Percentiles rank a stretch among this genome's conserved stretches.
Evolutionary conservation across 2,329 filamentous ascomycete species (phyloP).

Genomic region (Trichoderma sp.): DNA sequence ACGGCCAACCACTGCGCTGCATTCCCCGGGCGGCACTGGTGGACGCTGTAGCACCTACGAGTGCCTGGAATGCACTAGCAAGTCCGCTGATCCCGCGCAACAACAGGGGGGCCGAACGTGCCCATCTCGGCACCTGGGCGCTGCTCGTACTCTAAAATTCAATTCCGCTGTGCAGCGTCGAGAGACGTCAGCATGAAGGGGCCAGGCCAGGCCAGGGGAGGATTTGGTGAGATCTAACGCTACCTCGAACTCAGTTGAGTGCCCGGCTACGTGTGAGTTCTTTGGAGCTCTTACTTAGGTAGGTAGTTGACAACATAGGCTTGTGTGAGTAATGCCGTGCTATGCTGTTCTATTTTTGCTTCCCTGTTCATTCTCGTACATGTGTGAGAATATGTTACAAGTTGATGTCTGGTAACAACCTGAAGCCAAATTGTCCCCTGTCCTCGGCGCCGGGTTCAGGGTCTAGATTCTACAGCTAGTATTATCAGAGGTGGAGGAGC

Average conservation of each 20-base stretch:
- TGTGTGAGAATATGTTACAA: slow-evolving; percentile 2
- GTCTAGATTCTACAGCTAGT: background rate
- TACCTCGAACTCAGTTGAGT: background rate
- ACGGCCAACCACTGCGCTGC: background rate
- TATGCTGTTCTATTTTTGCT: background rate
- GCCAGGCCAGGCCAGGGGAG: background rate
- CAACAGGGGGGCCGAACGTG: background rate
- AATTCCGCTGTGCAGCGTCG: background rate
- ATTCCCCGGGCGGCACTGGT: background rate
- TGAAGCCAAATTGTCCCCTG: background rate
- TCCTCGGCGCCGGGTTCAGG: background rate
- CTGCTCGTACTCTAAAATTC: background rate
- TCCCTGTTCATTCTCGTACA: background rate
- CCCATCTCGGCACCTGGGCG: slow-evolving; percentile 10
- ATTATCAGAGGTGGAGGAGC: background rate
- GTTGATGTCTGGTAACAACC: background rate
- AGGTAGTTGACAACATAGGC: background rate
- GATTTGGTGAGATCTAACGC: background rate
- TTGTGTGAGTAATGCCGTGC: background rate
- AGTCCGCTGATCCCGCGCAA: slow-evolving; percentile 7
- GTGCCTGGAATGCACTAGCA: background rate
- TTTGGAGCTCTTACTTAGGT: background rate
- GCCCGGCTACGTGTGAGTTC: background rate
- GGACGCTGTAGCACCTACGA: background rate
- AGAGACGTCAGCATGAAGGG: background rate